Evolutionary conservation across 78 protist genomes (phyloP), one percentile per base, ranked within the genome.

Genomic region (Emiliania huxleyi): DNA sequence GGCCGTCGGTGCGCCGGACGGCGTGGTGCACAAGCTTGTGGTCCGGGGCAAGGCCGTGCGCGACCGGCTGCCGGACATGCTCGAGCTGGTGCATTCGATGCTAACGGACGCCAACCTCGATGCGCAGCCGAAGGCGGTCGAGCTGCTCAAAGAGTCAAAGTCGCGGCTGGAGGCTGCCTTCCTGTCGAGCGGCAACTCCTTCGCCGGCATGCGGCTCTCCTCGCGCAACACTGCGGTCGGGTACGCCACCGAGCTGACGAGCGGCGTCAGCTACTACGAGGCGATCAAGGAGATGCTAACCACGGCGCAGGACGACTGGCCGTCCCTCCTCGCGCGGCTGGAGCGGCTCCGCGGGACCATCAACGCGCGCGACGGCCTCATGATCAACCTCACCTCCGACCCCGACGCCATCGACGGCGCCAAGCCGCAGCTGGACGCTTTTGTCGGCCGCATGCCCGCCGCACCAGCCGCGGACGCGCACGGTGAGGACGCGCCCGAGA

Each of bases 331-430:
- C 45, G 69, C 44, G 40, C 91, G 91, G 48, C 91, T 87, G 26
- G n/a, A 48, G 48, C 1, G 1, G 43, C 5, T 87, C 37, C 91
- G 91, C n/a, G 69, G 44, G 26, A 87, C 35, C 15, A 0, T 87
- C 46, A 2, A 40, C 49, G 19, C 43, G 25, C 19, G 4, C 6
- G 48, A 46, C 45, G 62, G 85, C 56, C 18, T 90, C 12, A 0
- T 90, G 35, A 90, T 90, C 81, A 90, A 90, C 55, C 93, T 90
- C 71, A 90, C 93, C 33, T 84, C 48, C 55, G 93, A 90, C 93
- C 43, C 44, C 3, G 52, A 22, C n/a, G 69, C 49, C 6, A 29
- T 90, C 52, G 49, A 0, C 52, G 21, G 29, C 33, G 45, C 71
- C 11, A 29, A 1, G 21, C 45, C 44, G 23, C 2, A 8, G 33